Evolutionary conservation across 805 yeast genomes (phyloP).

Genomic region (Kodamaea neixiangensis): DNA sequence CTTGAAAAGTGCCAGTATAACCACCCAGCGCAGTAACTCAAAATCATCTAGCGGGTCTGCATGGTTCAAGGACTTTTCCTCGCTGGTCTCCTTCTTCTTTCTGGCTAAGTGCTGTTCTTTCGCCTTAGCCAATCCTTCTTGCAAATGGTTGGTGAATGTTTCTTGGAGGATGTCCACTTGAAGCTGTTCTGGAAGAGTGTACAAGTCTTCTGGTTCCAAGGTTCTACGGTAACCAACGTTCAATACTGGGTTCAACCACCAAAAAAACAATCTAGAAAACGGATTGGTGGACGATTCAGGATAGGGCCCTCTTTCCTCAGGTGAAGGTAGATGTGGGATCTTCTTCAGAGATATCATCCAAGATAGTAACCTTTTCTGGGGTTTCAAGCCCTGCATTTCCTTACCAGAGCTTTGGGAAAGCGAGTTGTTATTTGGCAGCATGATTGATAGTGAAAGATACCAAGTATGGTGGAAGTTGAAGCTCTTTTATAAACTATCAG

Average conservation of each 20-base stretch:
- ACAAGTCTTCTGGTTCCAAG: constrained; percentile 61
- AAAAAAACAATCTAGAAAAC: constrained; percentile 50
- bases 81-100: constrained; percentile 29
- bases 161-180: constrained; percentile 33
- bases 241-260: constrained; percentile 70
- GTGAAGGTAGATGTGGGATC: constrained; percentile 52
- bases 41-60: constrained; percentile 11
- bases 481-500: not conserved
- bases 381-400: not conserved
- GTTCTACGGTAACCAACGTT: constrained; percentile 72
- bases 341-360: constrained; percentile 23
- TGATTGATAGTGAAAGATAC: not conserved
- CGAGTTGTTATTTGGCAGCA: not conserved
- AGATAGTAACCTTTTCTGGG: constrained; percentile 35
- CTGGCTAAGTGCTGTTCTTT: constrained; percentile 19
- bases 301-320: constrained; percentile 48
- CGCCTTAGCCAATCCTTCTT: constrained; percentile 13
- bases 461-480: not conserved
- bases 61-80: constrained; percentile 12
- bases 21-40: constrained; percentile 21
- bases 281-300: constrained; percentile 45
- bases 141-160: constrained; percentile 23
- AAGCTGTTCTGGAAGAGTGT: constrained; percentile 24
- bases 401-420: not conserved
- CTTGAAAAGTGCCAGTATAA: constrained; percentile 16